phyloP scores from a whole-genome alignment of 495 filamentous ascomycete genomes.

The Aspergillus asperescens region DNA sequence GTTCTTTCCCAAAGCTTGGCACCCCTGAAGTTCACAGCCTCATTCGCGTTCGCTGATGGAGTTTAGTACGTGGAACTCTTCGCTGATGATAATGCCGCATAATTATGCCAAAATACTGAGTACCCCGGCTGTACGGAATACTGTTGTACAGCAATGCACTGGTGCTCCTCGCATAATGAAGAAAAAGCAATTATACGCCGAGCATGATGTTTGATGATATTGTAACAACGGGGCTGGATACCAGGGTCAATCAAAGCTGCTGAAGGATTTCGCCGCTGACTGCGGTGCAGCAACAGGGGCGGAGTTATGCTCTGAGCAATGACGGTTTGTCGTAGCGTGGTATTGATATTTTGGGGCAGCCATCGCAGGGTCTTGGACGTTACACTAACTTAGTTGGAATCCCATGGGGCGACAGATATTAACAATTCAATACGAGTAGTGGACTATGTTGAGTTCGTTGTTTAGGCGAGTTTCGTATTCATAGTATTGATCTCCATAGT shows the following conservation, averaged over 20 bases:
- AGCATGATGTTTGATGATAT: not conserved
- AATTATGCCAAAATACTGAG: too few relatives aligned
- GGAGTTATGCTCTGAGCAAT: not conserved
- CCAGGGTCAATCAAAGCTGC: not conserved
- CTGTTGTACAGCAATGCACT: too few relatives aligned
- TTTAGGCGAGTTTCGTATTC: too few relatives aligned
- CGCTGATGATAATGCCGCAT: not conserved
- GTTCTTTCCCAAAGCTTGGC: too few relatives aligned
- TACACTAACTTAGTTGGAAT: slow-evolving; percentile 2
- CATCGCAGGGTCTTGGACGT: not conserved
- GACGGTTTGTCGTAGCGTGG: not conserved
- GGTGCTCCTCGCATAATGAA: too few relatives aligned
- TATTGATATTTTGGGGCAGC: slow-evolving; percentile 1
- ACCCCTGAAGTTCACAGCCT: not conserved
- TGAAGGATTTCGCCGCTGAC: not conserved
- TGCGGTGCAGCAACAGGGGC: not conserved
- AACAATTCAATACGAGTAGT: not conserved
- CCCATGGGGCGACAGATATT: not conserved
- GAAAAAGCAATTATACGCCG: not conserved
- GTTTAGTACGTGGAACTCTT: not conserved
- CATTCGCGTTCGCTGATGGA: not conserved
- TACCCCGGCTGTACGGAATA: too few relatives aligned
- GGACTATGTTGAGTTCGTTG: not conserved
- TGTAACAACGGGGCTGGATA: not conserved
- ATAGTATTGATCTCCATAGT: not conserved